Evolutionary conservation across 306 rosid genomes (phyloP).

Genomic region (Mimosa pudica): DNA sequence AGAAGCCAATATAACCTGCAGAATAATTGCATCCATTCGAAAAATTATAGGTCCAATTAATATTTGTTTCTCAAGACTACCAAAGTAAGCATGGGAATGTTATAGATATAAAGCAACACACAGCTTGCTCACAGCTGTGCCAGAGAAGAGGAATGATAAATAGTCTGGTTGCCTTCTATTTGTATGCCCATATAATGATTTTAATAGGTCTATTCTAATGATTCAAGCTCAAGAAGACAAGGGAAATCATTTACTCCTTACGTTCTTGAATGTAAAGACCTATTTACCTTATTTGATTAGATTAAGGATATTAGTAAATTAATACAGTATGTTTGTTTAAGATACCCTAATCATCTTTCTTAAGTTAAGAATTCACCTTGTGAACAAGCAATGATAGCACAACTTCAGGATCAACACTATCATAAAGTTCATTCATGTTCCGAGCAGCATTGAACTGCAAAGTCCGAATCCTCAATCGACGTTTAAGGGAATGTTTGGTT

Average conservation of each 20-base stretch:
- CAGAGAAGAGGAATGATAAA: background rate
- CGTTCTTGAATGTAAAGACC: too few relatives aligned
- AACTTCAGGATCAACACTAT: constrained; percentile 89
- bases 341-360: too few relatives aligned
- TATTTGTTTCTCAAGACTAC: background rate
- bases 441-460: constrained; percentile 79
- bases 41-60: background rate
- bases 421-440: constrained; percentile 74
- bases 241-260: background rate
- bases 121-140: background rate
- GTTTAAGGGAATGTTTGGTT: constrained; percentile 73
- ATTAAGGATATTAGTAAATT: too few relatives aligned
- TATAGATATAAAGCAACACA: background rate
- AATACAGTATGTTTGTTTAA: too few relatives aligned
- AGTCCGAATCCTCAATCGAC: constrained; percentile 84
- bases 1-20: constrained; percentile 85
- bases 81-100: constrained; percentile 6
- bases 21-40: constrained; percentile 22
- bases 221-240: constrained; percentile 29
- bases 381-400: constrained; percentile 84
- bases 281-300: too few relatives aligned
- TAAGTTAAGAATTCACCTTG: constrained; percentile 60
- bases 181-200: background rate
- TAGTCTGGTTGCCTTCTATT: background rate
- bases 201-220: background rate